Percentiles rank a stretch among this genome's conserved stretches.
These are phyloP conservation scores for Aspergillus proliferans DNA, from an alignment of 2,329 filamentous ascomycete species.

Conservation along the genomic window DNA sequence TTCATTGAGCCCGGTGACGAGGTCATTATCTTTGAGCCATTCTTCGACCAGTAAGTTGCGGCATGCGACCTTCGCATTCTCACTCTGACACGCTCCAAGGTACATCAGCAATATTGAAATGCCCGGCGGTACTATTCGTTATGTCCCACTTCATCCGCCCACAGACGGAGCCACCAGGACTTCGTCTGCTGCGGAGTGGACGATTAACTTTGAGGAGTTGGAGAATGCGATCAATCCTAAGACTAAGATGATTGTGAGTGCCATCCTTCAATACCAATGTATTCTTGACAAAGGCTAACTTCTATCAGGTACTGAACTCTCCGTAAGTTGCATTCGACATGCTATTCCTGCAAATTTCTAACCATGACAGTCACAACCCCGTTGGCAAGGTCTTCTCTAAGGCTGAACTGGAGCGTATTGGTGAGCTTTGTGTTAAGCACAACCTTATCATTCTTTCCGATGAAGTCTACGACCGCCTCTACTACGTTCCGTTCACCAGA, in stretches of 20 bases:
- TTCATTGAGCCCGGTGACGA: slow-evolving; percentile 94
- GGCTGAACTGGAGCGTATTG: slow-evolving; percentile 76
- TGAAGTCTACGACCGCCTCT: slow-evolving; percentile 91
- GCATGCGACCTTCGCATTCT: not conserved
- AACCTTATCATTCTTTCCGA: slow-evolving; percentile 90
- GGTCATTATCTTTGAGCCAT: slow-evolving; percentile 96
- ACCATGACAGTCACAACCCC: slow-evolving; percentile 64
- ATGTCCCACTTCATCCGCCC: slow-evolving; percentile 90
- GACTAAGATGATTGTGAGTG: slow-evolving; percentile 87
- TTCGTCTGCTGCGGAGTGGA: slow-evolving; percentile 83
- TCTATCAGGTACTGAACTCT: slow-evolving; percentile 42
- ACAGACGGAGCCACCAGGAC: slow-evolving; percentile 70
- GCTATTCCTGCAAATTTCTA: not conserved
- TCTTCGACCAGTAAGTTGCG: slow-evolving; percentile 77
- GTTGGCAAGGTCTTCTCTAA: slow-evolving; percentile 91
- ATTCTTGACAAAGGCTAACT: slow-evolving; percentile 8
- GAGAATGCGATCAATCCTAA: slow-evolving; percentile 73
- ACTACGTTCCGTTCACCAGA: slow-evolving; percentile 90
- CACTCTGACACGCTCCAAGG: slow-evolving; percentile 26
- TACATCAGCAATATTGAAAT: slow-evolving; percentile 99
- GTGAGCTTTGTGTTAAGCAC: slow-evolving; percentile 82
- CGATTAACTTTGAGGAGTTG: slow-evolving; percentile 74
- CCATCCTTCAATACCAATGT: slow-evolving; percentile 40
- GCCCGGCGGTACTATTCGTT: slow-evolving; percentile 89
- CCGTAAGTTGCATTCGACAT: slow-evolving; percentile 33